Evolutionary conservation across 1,139 yeast species (phyloP).

Genomic region (Martiniozyma asiatica): DNA sequence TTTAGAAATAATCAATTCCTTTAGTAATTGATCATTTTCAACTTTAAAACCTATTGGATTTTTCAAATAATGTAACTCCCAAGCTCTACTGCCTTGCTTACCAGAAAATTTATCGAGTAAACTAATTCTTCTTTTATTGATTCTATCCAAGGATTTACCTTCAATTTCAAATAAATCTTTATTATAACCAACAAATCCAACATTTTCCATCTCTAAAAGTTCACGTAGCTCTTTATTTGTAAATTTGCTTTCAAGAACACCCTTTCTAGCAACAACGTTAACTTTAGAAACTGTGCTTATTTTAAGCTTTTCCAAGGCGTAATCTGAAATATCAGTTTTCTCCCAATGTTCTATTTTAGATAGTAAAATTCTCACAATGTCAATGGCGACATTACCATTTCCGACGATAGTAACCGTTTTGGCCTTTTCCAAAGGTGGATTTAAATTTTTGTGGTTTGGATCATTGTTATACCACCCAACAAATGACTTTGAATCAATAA

Average conservation of each 20-base stretch:
- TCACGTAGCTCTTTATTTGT: constrained; percentile 90
- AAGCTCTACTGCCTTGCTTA: constrained; percentile 17
- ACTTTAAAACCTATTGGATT: constrained; percentile 48
- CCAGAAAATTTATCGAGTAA: constrained; percentile 41
- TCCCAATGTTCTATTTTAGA: constrained; percentile 44
- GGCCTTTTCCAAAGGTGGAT: constrained; percentile 47
- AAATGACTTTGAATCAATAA: constrained; percentile 74
- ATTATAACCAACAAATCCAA: constrained; percentile 43
- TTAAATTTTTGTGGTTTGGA: constrained; percentile 40
- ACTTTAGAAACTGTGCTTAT: constrained; percentile 48
- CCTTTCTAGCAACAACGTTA: constrained; percentile 74
- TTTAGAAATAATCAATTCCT: constrained; percentile 36
- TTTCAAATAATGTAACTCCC: constrained; percentile 61
- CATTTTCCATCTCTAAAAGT: constrained; percentile 51
- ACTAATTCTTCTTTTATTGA: constrained; percentile 56
- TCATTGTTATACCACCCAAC: constrained; percentile 96
- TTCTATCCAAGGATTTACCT: constrained; percentile 42
- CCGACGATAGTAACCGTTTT: constrained; percentile 76
- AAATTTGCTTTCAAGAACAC: constrained; percentile 73
- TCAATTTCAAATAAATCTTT: constrained; percentile 30
- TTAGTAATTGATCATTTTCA: constrained; percentile 26
- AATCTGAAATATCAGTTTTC: constrained; percentile 59
- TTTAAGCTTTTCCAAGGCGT: constrained; percentile 44
- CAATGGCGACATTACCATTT: constrained; percentile 95
- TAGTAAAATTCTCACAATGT: constrained; percentile 69